Evolutionary conservation across 208 protist genomes (phyloP), one percentile per base, ranked within the genome.

Genomic region (Crithidia bombi): DNA sequence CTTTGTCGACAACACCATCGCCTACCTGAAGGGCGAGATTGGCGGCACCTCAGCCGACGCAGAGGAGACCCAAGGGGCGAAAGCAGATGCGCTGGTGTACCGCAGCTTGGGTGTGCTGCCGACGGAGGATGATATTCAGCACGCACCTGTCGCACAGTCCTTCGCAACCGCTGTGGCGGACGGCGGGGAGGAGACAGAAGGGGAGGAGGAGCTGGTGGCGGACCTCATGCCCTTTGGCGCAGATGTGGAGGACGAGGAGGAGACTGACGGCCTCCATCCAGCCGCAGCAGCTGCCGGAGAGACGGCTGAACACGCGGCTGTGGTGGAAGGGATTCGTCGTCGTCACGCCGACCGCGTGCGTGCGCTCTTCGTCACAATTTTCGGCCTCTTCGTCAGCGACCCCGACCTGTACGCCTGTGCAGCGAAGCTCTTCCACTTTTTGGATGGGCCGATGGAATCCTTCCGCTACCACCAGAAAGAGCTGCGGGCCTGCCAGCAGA

Each of bases 1-100:
- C 35, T 96, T 93, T 65, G 89, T 93, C 3, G 75, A 80, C 35
- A 90, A 91, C 78, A 87, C 85, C 7, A 88, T 96, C 66, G 82
- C 76, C 10, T 96, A 92, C 78, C 69, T 94, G 65, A 85, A 85
- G 52, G 87, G 87, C 32, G 75, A 87, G 26, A 89, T 96, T 32
- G 73, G 69, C 15, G 87, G 84, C 28, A 89, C 69, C 63, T 75
- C 73, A 5, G 56, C 62, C 19, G 81, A 92, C 5, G 47, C 67
- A 12, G 68, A 39, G 0, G 69, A 73, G 19, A 46, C 4, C 21
- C 73, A 28, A 1, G 73, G 63, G n/a, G 51, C 21, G 23, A 69
- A 76, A 52, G 63, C 44, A 44, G 69, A 79, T 33, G 38, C 52
- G 47, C 63, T 70, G 11, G 52, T 71, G 21, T 79, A 73, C 73